Percentiles rank a stretch among this genome's conserved stretches.
These are phyloP conservation scores for Hanseniaspora lindneri DNA, from an alignment of 805 yeast genomes.

Conservation along the genomic window DNA sequence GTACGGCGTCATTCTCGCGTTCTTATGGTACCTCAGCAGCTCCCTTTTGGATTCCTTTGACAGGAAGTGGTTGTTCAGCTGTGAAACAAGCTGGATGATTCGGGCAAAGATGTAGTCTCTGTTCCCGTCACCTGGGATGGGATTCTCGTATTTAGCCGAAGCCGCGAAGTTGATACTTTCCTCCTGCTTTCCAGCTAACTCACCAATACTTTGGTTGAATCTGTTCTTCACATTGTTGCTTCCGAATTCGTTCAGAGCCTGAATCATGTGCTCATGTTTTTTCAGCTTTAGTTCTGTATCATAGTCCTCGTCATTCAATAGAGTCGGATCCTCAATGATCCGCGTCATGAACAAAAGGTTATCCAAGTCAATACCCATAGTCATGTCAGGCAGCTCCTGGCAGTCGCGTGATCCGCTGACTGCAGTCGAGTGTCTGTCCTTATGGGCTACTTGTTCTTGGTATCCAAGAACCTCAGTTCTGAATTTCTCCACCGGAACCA, in stretches of 20 bases:
- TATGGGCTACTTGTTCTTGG: slow-evolving; percentile 9
- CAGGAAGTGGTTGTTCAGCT: slow-evolving; percentile 44
- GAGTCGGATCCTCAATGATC: slow-evolving; percentile 21
- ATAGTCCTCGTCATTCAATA: slow-evolving; percentile 19
- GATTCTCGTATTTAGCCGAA: too few species aligned
- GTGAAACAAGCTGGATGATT: slow-evolving; percentile 35
- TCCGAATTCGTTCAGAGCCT: slow-evolving; percentile 8
- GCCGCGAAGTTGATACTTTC: too few species aligned
- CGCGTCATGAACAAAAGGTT: slow-evolving; percentile 22
- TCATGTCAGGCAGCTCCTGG: slow-evolving; percentile 17
- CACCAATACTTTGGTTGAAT: slow-evolving; percentile 15
- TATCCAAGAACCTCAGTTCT: slow-evolving; percentile 20
- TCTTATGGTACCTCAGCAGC: slow-evolving; percentile 8
- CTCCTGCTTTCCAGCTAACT: background rate
- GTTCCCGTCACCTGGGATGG: too few species aligned
- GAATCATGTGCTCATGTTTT: slow-evolving; percentile 16
- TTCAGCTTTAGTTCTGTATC: slow-evolving; percentile 15
- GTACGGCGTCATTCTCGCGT: background rate
- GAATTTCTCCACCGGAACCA: slow-evolving; percentile 16
- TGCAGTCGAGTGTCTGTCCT: slow-evolving; percentile 15
- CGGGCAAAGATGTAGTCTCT: slow-evolving; percentile 26
- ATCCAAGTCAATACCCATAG: slow-evolving; percentile 19
- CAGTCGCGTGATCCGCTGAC: slow-evolving; percentile 15
- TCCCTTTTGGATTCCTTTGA: slow-evolving; percentile 14
- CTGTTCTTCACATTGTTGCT: slow-evolving; percentile 12